Evolutionary conservation across 352 stramenopile species (phyloP).

Genomic region (Phytophthora uliginosa): DNA sequence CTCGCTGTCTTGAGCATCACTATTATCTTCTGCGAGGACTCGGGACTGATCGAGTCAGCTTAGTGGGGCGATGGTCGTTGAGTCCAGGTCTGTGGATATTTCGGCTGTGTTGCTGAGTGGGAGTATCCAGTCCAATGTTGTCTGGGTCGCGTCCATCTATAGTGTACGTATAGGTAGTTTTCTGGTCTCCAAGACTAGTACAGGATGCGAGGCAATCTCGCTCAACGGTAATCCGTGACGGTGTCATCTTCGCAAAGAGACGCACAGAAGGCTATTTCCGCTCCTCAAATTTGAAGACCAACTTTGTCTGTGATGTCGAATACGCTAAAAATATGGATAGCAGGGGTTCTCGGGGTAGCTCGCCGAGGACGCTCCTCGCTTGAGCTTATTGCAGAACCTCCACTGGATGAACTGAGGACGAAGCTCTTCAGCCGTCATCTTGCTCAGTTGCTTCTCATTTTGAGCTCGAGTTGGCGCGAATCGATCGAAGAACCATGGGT

Average conservation of each 20-base stretch:
- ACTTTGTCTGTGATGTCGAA: background rate
- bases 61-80: too few relatives aligned
- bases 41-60: too few relatives aligned
- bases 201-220: conserved; percentile 1
- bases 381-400: conserved; percentile 2
- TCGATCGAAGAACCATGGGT: conserved; percentile 41
- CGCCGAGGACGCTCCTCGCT: conserved; percentile 16
- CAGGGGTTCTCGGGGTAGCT: conserved; percentile 5
- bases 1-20: too few relatives aligned
- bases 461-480: conserved; percentile 15
- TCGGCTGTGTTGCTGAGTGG: too few relatives aligned
- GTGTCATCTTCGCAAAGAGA: conserved; percentile 5
- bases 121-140: too few relatives aligned
- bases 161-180: background rate
- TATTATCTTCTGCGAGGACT: too few relatives aligned
- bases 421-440: conserved; percentile 8
- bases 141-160: background rate
- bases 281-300: conserved; percentile 1
- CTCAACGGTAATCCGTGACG: background rate
- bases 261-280: conserved; percentile 23
- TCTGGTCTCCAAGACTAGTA: background rate
- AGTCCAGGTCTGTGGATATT: too few relatives aligned
- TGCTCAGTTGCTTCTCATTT: conserved; percentile 5
- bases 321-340: conserved; percentile 37
- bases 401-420: conserved; percentile 11